These are phyloP conservation scores for Cinnamomum chago DNA, from an alignment of 164 flowering plant species.

Conservation along the genomic window DNA sequence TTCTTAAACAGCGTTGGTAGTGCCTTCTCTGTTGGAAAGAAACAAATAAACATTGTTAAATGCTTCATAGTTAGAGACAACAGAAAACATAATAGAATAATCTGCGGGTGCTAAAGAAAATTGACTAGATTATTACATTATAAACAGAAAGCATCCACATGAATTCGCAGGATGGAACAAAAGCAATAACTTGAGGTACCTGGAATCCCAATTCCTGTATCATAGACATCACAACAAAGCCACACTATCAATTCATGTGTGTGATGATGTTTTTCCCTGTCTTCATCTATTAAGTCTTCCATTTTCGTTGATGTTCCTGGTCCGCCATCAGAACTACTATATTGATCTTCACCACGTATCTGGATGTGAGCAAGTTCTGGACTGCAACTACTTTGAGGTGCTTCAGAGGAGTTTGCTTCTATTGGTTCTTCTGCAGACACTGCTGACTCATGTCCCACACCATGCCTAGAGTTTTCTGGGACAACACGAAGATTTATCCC, in stretches of 20 bases:
- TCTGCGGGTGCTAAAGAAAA: neutral
- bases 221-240: slow-evolving; percentile 90
- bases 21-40: slow-evolving; percentile 58
- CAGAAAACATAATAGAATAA: neutral
- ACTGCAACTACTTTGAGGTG: slow-evolving; percentile 12
- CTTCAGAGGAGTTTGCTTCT: slow-evolving; percentile 23
- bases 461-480: slow-evolving; percentile 37
- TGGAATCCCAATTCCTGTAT: slow-evolving; percentile 98
- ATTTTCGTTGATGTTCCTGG: slow-evolving; percentile 26
- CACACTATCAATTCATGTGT: slow-evolving; percentile 58
- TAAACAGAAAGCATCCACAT: neutral
- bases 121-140: neutral
- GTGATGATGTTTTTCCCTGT: slow-evolving; percentile 26
- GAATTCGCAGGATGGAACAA: neutral
- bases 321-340: slow-evolving; percentile 20
- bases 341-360: slow-evolving; percentile 22
- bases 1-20: slow-evolving; percentile 77
- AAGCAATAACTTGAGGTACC: slow-evolving; percentile 32
- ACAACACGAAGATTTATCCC: slow-evolving; percentile 75
- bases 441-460: slow-evolving; percentile 24
- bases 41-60: neutral
- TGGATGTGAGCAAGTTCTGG: slow-evolving; percentile 16
- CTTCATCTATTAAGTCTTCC: slow-evolving; percentile 24
- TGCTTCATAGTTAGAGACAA: neutral
- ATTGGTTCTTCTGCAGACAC: slow-evolving; percentile 15